phyloP scores from a whole-genome alignment of 371 early-diverging fungal genomes.

The Haplosporangium sp. region DNA sequence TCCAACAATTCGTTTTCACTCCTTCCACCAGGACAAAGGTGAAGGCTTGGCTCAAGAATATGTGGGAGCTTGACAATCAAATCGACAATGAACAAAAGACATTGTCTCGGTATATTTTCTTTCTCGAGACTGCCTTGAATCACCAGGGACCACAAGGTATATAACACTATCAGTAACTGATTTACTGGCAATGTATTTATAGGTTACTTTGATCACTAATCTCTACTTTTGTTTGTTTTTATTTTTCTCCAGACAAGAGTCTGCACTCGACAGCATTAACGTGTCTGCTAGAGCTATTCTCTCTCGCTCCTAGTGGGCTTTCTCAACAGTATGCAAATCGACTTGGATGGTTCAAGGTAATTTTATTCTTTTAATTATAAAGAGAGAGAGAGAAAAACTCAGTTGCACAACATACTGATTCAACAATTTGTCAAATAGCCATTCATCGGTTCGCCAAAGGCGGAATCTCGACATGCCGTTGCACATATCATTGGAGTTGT shows the following conservation, averaged over 20 bases:
- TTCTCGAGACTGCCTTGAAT: constrained; percentile 38
- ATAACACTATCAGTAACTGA: not conserved
- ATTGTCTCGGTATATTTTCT: constrained; percentile 56
- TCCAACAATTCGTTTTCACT: constrained; percentile 65
- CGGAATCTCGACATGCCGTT: constrained; percentile 73
- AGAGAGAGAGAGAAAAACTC: not conserved
- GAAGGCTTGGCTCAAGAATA: constrained; percentile 53
- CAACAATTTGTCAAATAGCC: constrained; percentile 42
- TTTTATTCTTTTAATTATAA: not conserved
- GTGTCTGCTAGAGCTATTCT: constrained; percentile 80
- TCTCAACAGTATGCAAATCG: constrained; percentile 68
- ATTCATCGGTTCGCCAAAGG: constrained; percentile 69
- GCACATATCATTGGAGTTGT: constrained; percentile 83
- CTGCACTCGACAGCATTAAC: constrained; percentile 71
- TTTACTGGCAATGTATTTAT: too few relatives aligned
- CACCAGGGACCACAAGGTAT: constrained; percentile 46
- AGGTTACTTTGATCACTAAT: not conserved
- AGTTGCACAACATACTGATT: too few relatives aligned
- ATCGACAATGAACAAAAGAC: constrained; percentile 56
- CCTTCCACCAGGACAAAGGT: constrained; percentile 58
- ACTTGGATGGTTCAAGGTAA: constrained; percentile 70
- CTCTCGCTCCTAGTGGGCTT: constrained; percentile 75
- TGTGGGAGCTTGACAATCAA: constrained; percentile 58
- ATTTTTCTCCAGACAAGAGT: constrained; percentile 54
- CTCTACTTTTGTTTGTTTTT: too few relatives aligned